Evolutionary conservation across 345 rosid species (phyloP).

Genomic region (Aquilaria malaccensis): DNA sequence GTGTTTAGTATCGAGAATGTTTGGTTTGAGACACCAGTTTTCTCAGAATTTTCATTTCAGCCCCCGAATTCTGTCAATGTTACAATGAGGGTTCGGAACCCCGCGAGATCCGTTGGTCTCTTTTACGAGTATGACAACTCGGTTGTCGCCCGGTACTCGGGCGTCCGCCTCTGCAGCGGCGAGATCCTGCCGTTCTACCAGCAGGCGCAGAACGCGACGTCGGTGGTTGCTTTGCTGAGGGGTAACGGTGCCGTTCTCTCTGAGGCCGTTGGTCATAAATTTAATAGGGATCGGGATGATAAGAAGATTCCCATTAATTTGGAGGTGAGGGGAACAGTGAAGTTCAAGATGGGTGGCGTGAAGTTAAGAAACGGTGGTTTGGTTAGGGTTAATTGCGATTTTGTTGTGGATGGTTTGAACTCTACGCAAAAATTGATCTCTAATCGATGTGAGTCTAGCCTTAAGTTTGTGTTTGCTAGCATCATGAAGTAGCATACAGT

Average conservation of each 20-base stretch:
- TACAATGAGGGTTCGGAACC: background rate
- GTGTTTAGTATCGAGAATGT: background rate
- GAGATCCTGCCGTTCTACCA: background rate
- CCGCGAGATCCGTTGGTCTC: background rate
- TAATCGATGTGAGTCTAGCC: background rate
- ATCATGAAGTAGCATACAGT: background rate
- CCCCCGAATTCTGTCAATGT: background rate
- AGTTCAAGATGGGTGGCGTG: background rate
- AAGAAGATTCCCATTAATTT: background rate
- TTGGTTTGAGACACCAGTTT: background rate
- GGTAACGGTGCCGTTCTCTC: background rate
- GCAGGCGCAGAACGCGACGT: background rate
- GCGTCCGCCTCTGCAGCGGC: background rate
- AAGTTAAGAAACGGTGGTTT: background rate
- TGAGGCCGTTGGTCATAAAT: background rate
- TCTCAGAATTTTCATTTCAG: background rate
- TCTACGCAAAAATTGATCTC: background rate
- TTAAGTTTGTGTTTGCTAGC: background rate
- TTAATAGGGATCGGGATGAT: background rate
- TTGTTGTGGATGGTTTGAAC: background rate
- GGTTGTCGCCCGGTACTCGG: background rate
- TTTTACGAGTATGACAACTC: background rate
- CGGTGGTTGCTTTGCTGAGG: background rate
- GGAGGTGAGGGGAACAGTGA: background rate
- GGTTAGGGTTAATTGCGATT: background rate